phyloP scores from a whole-genome alignment of 768 basidiomycete genomes.

The Mycena indigotica region DNA sequence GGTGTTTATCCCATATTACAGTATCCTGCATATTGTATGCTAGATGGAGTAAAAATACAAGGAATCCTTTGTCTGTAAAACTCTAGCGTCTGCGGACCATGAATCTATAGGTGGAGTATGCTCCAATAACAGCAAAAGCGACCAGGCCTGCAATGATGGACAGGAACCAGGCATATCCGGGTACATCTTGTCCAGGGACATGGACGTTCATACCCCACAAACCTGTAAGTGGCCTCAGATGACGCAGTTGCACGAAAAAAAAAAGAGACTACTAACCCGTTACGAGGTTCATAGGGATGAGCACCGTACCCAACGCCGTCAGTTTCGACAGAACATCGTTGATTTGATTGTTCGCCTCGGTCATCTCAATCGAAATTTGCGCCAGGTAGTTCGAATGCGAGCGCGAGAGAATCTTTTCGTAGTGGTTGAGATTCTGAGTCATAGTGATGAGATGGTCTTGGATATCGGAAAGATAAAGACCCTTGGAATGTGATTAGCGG shows the following conservation, averaged over 20 bases:
- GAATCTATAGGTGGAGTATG: constrained; percentile 76
- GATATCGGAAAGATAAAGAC: constrained; percentile 93
- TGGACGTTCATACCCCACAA: constrained; percentile 99
- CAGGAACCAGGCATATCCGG: constrained; percentile 80
- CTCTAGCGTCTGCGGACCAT: constrained; percentile 51
- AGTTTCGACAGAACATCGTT: constrained; percentile 98
- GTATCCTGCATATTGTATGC: no score
- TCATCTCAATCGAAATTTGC: constrained; percentile 99
- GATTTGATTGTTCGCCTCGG: constrained; percentile 99
- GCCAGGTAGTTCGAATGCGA: constrained; percentile 99
- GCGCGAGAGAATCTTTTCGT: constrained; percentile 98
- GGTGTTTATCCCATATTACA: no score
- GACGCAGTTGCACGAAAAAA: neutral
- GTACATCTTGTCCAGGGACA: constrained; percentile 81
- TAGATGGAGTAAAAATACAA: no score
- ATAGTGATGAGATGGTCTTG: constrained; percentile 99
- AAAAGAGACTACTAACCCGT: constrained; percentile 60
- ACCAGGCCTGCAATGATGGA: constrained; percentile 81
- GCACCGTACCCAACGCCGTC: constrained; percentile 95
- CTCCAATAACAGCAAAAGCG: constrained; percentile 80
- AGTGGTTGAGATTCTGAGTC: constrained; percentile 99
- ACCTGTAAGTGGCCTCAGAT: constrained; percentile 43
- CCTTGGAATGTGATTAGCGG: constrained; percentile 47
- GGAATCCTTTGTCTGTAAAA: no score
- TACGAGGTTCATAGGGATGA: constrained; percentile 96